Base-by-base conservation (phyloP, 2,329 filamentous ascomycete genomes). In the Cadophora sp. region DNA sequence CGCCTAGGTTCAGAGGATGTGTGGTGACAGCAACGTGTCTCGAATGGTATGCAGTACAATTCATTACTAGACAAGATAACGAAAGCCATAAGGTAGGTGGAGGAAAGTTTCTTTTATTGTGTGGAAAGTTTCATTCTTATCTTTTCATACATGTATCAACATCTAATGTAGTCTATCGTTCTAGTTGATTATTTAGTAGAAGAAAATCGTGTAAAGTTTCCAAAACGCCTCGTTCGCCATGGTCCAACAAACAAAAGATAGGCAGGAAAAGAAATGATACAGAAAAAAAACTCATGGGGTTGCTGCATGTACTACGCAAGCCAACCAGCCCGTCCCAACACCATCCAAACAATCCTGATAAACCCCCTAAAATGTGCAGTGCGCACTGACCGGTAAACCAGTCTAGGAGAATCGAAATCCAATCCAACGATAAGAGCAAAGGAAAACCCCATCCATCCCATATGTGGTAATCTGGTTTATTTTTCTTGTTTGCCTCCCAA, bases 81-180 rank as follows among this genome's bases (percentile, higher is more conserved):
- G 11, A 27, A 50, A 7, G 22, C 13, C 9, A 18, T 14, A 24
- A 16, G 5, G 24, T 33, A 14, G 14, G 14, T 55, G 14, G 3
- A 36, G 4, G 8, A n/a, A 55, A 33, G 33, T 36, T 24, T 2
- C 2, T 30, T 30, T 30, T 30, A n/a, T n/a, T 30, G 27, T 30
- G 27, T 24, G 30, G 33, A 24, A 13, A 16, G 14, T 41, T 41
- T 41, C 3, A 24, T 41, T 39, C 13, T 36, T 41, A 5, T 22
- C 13, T 20, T 20, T 1, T 36, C 33, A 14, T n/a, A 33, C 30
- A 56, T 36, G 11, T 39, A 33, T n/a, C 33, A 43, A 41, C 20
- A 13, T 58, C 53, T 58, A 41, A 24, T 48, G 18, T 48, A 48
- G 53, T 58, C 30, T 58, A 41, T 41, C 53, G 33, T 24, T 58